Percentiles rank a stretch among this genome's conserved stretches.
phyloP scores from a whole-genome alignment of 257 asterid species.

The Plantago elongata region DNA sequence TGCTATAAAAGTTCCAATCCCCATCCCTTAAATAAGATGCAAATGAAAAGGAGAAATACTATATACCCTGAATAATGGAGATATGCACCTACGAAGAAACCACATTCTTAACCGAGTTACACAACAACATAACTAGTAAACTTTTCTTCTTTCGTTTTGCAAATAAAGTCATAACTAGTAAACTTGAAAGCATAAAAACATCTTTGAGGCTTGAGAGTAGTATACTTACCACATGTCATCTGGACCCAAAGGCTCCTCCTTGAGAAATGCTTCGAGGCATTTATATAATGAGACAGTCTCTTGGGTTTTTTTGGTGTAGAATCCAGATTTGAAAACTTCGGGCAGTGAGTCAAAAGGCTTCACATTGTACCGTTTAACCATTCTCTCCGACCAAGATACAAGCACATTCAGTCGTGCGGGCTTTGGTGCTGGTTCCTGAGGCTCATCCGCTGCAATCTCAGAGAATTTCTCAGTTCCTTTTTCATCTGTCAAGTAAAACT shows the following conservation, averaged over 20 bases:
- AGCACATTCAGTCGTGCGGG: constrained; percentile 55
- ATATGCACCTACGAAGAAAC: neutral
- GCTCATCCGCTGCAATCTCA: constrained; percentile 55
- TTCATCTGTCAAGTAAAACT: constrained; percentile 62
- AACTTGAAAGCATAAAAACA: constrained; percentile 9
- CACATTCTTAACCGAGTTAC: constrained; percentile 3
- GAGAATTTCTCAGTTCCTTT: constrained; percentile 43
- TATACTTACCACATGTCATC: constrained; percentile 96
- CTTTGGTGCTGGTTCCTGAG: constrained; percentile 31
- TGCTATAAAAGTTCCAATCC: no score
- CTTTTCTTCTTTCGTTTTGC: no score
- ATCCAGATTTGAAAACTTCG: constrained; percentile 70
- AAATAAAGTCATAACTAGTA: constrained; percentile 12
- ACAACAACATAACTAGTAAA: constrained; percentile 20
- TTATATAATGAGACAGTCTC: constrained; percentile 79
- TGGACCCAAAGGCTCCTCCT: constrained; percentile 99
- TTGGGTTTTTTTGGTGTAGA: constrained; percentile 58
- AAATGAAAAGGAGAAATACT: no score
- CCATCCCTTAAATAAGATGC: no score
- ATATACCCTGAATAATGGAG: neutral
- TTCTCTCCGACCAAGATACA: constrained; percentile 66
- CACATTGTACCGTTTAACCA: constrained; percentile 40
- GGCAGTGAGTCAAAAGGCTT: constrained; percentile 58
- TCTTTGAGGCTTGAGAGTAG: constrained; percentile 18
- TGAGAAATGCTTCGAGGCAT: constrained; percentile 91